Base-by-base conservation (phyloP, 495 filamentous ascomycete genomes). In the Aspergillus indologenus region DNA sequence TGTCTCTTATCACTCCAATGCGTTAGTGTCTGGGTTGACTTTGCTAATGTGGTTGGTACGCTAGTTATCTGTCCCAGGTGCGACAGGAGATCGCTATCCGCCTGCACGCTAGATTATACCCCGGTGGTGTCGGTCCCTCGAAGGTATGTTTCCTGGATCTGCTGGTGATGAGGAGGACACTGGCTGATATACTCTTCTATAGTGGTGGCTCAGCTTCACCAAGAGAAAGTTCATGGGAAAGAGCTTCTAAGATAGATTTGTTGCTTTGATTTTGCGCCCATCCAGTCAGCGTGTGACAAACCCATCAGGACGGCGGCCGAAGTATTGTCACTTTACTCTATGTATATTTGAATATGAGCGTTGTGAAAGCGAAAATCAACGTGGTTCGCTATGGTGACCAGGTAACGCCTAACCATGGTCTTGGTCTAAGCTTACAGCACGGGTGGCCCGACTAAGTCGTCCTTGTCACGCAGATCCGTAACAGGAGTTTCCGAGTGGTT, bases 211-310 rank as follows among this genome's bases (percentile, higher is more conserved):
- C 63, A 97, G 93, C 79, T 98, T 96, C 72, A 88, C 89, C 49
- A 98, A 98, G 84, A 86, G 94, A 72, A 96, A 96, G 82, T 98
- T 98, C 73, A 98, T 98, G 95, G 92, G 92, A 68, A 97, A 96
- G 82, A 85, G 84, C 65, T 80, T 92, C 70, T 91, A 79, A 76
- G 65, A 26, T 73, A 69, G 67, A 53, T 63, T 60, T 61, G 23
- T 44, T 65, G 12, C 34, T 63, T 65, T 63, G 47, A 61, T 56
- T 51, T 53, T 48, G 58, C 56, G 57, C 45, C 20, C 26, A 29
- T 50, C 47, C 55, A 49, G 43, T 55, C 53, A 63, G 61, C 54
- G 57, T 59, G 48, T 49, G 56, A 59, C 53, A 48, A 61, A 47
- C 23, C 15, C 44, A 46, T 58, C 24, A 46, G 49, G 46, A 57